phyloP scores from a whole-genome alignment of 768 basidiomycete species.

The Trametes cubensis region DNA sequence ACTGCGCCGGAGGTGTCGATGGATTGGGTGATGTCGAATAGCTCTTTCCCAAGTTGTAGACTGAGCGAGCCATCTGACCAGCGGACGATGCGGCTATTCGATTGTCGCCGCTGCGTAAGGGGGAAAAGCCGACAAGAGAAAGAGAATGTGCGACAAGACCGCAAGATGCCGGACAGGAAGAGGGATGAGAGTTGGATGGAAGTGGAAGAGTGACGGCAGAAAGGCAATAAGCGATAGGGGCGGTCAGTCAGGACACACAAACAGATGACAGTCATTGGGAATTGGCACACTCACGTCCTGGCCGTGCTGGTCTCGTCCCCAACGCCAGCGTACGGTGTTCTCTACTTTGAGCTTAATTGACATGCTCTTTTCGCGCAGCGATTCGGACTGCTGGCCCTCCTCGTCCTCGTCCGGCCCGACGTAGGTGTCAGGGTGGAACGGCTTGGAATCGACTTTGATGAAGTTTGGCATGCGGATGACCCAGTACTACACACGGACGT shows the following conservation, averaged over 20 bases:
- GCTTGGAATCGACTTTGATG: constrained; percentile 84
- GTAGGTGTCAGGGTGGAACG: constrained; percentile 88
- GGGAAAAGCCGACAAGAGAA: too few relatives aligned
- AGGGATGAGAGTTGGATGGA: neutral
- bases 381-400: constrained; percentile 58
- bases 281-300: constrained; percentile 64
- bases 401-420: constrained; percentile 79
- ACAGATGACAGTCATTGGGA: neutral
- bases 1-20: constrained; percentile 75
- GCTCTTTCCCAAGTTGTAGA: constrained; percentile 88
- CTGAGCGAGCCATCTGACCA: constrained; percentile 97
- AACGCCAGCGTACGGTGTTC: constrained; percentile 95
- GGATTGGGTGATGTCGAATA: constrained; percentile 86
- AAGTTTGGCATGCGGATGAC: constrained; percentile 93
- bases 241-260: neutral
- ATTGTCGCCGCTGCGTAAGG: constrained; percentile 67
- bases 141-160: too few relatives aligned
- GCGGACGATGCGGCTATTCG: constrained; percentile 86
- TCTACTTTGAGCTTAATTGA: constrained; percentile 86
- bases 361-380: constrained; percentile 77
- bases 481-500: constrained; percentile 64
- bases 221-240: neutral
- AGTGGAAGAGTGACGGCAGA: neutral
- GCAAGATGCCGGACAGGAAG: constrained; percentile 2
- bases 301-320: constrained; percentile 77